Percentiles rank a stretch among this genome's conserved stretches.
These are phyloP conservation scores for Lasiodiplodia gonubiensis DNA, from an alignment of 2,329 filamentous ascomycete genomes.

Conservation along the genomic window DNA sequence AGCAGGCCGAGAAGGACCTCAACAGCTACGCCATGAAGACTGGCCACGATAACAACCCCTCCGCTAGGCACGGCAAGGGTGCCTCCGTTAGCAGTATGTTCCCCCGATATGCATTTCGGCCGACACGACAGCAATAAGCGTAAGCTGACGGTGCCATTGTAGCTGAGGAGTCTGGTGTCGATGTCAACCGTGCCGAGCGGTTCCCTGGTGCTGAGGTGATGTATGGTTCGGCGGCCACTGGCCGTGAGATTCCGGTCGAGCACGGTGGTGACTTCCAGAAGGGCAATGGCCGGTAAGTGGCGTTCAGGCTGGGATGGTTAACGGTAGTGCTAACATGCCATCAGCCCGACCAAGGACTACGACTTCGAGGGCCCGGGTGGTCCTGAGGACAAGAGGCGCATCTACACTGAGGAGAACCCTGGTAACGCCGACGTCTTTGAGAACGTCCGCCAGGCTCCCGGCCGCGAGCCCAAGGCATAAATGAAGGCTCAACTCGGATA, in stretches of 20 bases:
- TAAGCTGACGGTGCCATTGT: background rate
- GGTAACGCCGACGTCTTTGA: constrained; percentile 50
- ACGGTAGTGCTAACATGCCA: background rate
- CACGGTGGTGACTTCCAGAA: constrained; percentile 54
- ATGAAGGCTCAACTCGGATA: background rate
- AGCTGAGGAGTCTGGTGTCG: constrained; percentile 56
- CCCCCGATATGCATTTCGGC: background rate
- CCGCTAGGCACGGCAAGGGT: constrained; percentile 26
- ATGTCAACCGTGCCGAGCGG: constrained; percentile 46
- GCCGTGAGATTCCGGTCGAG: constrained; percentile 53
- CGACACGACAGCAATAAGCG: background rate
- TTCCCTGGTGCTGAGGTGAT: constrained; percentile 54
- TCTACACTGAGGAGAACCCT: constrained; percentile 44
- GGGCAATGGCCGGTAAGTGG: constrained; percentile 46
- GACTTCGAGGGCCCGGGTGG: constrained; percentile 58
- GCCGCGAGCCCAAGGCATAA: background rate
- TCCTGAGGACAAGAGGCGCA: constrained; percentile 50
- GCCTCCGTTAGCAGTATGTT: constrained; percentile 48
- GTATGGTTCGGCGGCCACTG: constrained; percentile 52
- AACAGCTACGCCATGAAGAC: constrained; percentile 50
- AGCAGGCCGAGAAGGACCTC: constrained; percentile 56
- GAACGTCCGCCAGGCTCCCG: constrained; percentile 45
- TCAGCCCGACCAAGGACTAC: constrained; percentile 51
- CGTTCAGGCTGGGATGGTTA: background rate
- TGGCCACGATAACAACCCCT: constrained; percentile 29